phyloP scores from a whole-genome alignment of 164 flowering plant genomes.

The Brasenia schreberi region DNA sequence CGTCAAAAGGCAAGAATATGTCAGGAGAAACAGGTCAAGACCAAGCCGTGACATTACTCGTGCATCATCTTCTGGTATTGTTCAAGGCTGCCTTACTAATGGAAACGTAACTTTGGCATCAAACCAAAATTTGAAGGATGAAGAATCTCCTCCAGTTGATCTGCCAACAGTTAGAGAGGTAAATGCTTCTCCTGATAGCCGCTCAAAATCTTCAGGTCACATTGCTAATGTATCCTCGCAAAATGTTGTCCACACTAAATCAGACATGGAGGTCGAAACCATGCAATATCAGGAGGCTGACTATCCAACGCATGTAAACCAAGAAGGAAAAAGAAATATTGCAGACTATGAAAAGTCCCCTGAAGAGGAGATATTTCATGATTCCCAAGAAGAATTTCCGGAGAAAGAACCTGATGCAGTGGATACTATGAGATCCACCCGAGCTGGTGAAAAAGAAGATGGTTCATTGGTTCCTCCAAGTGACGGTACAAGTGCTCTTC shows the following conservation, averaged over 20 bases:
- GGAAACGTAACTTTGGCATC: conserved; percentile 27
- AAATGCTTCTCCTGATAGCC: conserved; percentile 19
- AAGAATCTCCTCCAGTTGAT: conserved; percentile 28
- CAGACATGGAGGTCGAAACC: conserved; percentile 30
- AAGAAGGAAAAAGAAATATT: not conserved
- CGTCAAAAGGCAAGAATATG: conserved; percentile 50
- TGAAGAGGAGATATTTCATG: conserved; percentile 6
- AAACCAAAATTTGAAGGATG: conserved; percentile 41
- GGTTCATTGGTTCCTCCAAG: conserved; percentile 20
- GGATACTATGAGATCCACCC: conserved; percentile 12
- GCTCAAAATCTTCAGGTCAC: conserved; percentile 25
- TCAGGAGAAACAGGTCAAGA: conserved; percentile 67
- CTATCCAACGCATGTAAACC: not conserved
- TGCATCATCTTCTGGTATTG: conserved; percentile 33
- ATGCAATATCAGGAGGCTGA: conserved; percentile 12
- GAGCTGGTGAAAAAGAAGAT: conserved; percentile 16
- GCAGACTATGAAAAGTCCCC: not conserved
- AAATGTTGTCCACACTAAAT: conserved; percentile 18
- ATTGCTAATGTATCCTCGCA: conserved; percentile 24
- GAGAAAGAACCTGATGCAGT: conserved; percentile 9
- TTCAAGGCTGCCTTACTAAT: conserved; percentile 34
- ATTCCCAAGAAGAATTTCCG: conserved; percentile 10
- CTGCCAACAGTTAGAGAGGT: conserved; percentile 24
- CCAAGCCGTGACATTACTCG: conserved; percentile 54
- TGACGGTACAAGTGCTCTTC: conserved; percentile 15